Percentiles rank a stretch among this genome's conserved stretches.
Evolutionary conservation across 2,329 filamentous ascomycete genomes (phyloP).

Genomic region (Nannizziopsis arthrosporioides): DNA sequence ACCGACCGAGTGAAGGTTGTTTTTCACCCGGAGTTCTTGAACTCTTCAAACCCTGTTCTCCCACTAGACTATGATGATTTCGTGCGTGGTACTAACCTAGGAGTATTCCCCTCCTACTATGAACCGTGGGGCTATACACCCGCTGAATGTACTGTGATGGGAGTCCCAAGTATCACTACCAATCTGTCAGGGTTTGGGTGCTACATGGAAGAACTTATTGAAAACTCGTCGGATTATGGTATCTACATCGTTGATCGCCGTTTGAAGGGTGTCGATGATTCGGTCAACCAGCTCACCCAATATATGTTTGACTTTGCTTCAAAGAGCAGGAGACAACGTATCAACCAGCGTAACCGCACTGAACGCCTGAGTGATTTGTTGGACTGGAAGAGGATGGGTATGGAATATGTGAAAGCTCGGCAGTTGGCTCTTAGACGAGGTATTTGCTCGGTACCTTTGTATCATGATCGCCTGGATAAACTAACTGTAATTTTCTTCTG

Average conservation of each 20-base stretch:
- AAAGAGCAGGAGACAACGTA: slow-evolving; percentile 91
- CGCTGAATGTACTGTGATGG: slow-evolving; percentile 97
- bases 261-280: slow-evolving; percentile 91
- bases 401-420: slow-evolving; percentile 97
- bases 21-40: slow-evolving; percentile 96
- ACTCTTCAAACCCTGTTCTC: slow-evolving; percentile 86
- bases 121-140: slow-evolving; percentile 99
- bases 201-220: slow-evolving; percentile 98
- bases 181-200: slow-evolving; percentile 97
- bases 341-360: slow-evolving; percentile 96
- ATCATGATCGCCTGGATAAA: not conserved
- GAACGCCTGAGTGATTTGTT: slow-evolving; percentile 88
- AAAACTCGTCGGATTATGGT: slow-evolving; percentile 94
- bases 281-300: slow-evolving; percentile 83
- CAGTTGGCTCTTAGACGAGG: slow-evolving; percentile 75
- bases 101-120: slow-evolving; percentile 95
- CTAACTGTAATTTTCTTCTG: slow-evolving; percentile 3
- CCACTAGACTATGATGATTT: slow-evolving; percentile 98
- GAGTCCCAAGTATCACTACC: slow-evolving; percentile 93
- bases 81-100: slow-evolving; percentile 88
- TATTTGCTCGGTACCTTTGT: slow-evolving; percentile 17
- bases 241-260: slow-evolving; percentile 98
- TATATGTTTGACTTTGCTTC: slow-evolving; percentile 89
- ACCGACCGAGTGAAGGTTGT: slow-evolving; percentile 92
- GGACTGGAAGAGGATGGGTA: slow-evolving; percentile 98